Percentiles rank a stretch among this genome's conserved stretches.
Conservation (phyloP, 805 yeast genomes). For the Yamadazyma olivae region DNA sequence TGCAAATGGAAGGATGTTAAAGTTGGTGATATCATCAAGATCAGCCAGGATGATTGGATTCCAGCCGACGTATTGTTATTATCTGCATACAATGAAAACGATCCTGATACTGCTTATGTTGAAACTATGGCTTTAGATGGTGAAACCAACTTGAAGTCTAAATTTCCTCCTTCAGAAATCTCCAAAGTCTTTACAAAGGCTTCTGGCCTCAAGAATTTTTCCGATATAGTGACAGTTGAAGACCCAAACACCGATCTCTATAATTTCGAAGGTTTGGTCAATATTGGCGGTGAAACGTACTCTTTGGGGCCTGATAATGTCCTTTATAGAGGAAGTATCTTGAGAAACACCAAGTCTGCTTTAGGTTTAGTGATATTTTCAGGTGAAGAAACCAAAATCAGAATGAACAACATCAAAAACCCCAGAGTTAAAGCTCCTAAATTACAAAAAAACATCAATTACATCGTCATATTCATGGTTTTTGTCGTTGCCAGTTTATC, state of each 20-base stretch:
- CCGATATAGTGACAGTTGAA: constrained; percentile 64
- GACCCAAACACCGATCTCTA: constrained; percentile 92
- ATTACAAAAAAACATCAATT: constrained; percentile 76
- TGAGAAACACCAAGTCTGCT: constrained; percentile 75
- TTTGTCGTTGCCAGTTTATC: constrained; percentile 70
- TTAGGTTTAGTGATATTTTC: constrained; percentile 85
- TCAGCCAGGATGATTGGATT: constrained; percentile 82
- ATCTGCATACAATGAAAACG: constrained; percentile 54
- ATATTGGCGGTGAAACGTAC: constrained; percentile 34
- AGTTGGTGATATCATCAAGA: constrained; percentile 83
- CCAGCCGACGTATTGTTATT: constrained; percentile 87
- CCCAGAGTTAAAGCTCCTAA: constrained; percentile 94
- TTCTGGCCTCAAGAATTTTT: constrained; percentile 45
- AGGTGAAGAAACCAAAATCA: constrained; percentile 93
- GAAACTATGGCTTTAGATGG: constrained; percentile 99
- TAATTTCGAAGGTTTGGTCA: constrained; percentile 80
- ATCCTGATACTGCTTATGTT: constrained; percentile 63
- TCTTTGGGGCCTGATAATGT: constrained; percentile 81
- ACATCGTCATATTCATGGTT: constrained; percentile 87
- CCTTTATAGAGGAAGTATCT: constrained; percentile 84
- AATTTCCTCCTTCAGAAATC: constrained; percentile 63
- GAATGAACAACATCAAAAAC: constrained; percentile 90
- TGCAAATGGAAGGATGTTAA: constrained; percentile 69
- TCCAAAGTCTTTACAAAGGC: constrained; percentile 50
- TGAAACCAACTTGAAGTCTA: constrained; percentile 86